These are phyloP conservation scores for Salicornia ramosissima DNA, from an alignment of 148 eudicot genomes.

Conservation along the genomic window DNA sequence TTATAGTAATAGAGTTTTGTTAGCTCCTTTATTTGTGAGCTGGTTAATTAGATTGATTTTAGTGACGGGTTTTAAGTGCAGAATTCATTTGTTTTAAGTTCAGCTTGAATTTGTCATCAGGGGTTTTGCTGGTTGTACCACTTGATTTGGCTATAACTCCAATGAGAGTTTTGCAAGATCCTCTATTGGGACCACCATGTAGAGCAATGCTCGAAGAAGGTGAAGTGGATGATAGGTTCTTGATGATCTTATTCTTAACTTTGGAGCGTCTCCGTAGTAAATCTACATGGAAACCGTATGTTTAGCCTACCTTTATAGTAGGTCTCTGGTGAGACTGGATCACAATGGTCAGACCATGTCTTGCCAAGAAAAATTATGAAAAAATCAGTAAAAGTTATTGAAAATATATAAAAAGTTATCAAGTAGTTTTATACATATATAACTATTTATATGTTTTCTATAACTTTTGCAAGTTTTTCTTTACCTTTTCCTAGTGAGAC, in stretches of 20 bases:
- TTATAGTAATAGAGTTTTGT: no score
- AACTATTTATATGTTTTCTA: no score
- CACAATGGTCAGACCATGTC: no score
- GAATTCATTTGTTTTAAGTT: not conserved
- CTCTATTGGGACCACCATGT: conserved; percentile 69
- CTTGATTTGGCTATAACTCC: conserved; percentile 93
- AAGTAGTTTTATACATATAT: no score
- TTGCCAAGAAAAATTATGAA: no score
- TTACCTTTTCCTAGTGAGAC: no score
- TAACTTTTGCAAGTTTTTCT: no score
- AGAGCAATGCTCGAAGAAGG: conserved; percentile 80
- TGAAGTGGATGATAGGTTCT: conserved; percentile 84
- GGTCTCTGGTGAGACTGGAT: no score
- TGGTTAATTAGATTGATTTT: not conserved
- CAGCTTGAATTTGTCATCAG: conserved; percentile 28
- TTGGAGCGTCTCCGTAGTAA: conserved; percentile 71
- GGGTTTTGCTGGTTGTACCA: conserved; percentile 73
- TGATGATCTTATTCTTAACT: conserved; percentile 70
- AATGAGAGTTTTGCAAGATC: conserved; percentile 85
- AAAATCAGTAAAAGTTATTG: no score
- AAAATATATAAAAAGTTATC: no score
- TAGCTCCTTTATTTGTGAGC: no score
- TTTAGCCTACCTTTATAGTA: no score
- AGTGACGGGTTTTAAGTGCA: not conserved
- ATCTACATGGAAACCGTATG: conserved; percentile 97